Conservation (phyloP, 2,329 filamentous ascomycete species). For the Phaeosphaeria sp. region DNA sequence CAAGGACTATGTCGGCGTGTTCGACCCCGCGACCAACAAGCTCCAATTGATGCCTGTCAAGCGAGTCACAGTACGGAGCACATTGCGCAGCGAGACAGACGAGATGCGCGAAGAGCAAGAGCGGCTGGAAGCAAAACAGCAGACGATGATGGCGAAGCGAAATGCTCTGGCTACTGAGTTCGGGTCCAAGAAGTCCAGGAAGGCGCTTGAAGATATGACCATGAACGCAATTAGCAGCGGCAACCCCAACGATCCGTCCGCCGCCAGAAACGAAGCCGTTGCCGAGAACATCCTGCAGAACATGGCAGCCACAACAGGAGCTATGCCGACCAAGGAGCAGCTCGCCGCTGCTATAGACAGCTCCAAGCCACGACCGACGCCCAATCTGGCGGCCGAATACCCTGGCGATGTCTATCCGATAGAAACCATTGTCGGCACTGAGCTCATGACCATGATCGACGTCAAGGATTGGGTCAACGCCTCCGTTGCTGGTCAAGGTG, state of each 20-base stretch:
- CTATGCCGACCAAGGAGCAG: slow-evolving; percentile 71
- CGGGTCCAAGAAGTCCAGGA: slow-evolving; percentile 85
- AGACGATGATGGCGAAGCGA: slow-evolving; percentile 63
- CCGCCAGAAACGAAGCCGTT: slow-evolving; percentile 35
- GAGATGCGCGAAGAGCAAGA: slow-evolving; percentile 47
- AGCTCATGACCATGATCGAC: slow-evolving; percentile 71
- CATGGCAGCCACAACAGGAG: slow-evolving; percentile 66
- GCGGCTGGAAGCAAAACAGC: slow-evolving; percentile 32
- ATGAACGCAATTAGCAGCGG: slow-evolving; percentile 70
- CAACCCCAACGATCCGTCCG: slow-evolving; percentile 21
- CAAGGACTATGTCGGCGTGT: slow-evolving; percentile 68
- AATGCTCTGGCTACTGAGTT: slow-evolving; percentile 78
- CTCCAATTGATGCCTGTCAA: slow-evolving; percentile 61
- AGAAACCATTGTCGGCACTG: slow-evolving; percentile 69
- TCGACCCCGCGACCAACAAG: slow-evolving; percentile 60
- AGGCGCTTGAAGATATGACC: slow-evolving; percentile 71
- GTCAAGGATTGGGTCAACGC: slow-evolving; percentile 78
- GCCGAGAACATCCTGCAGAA: slow-evolving; percentile 62
- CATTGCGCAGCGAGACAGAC: slow-evolving; percentile 52
- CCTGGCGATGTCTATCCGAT: slow-evolving; percentile 77
- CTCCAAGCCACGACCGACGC: slow-evolving; percentile 74
- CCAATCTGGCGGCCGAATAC: slow-evolving; percentile 70
- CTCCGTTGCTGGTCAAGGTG: slow-evolving; percentile 63
- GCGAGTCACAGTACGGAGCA: slow-evolving; percentile 62
- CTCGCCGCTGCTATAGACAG: slow-evolving; percentile 69